These are phyloP conservation scores for Candida ficus DNA, from an alignment of 805 yeast genomes.

Conservation along the genomic window DNA sequence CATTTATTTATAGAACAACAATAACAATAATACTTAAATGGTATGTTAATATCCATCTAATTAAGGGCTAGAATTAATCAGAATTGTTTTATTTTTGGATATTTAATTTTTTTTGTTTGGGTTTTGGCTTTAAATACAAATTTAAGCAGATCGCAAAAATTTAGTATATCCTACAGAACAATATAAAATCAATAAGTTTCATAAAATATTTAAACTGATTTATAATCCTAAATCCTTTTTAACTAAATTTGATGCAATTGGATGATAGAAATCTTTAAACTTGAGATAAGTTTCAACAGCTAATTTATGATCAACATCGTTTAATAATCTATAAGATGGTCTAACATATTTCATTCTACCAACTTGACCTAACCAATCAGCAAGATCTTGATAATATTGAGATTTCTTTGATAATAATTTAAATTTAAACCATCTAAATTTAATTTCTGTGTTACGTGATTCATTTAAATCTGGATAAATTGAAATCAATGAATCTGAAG, in stretches of 20 bases:
- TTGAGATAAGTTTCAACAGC: constrained; percentile 63
- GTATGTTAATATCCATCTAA: too few species aligned
- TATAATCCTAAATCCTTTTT: constrained; percentile 64
- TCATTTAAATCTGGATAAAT: constrained; percentile 35
- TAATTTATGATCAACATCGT: constrained; percentile 55
- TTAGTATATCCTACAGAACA: too few species aligned
- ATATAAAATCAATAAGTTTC: too few species aligned
- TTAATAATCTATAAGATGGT: constrained; percentile 71
- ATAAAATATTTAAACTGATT: too few species aligned
- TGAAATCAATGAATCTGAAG: constrained; percentile 31
- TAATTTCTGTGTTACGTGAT: constrained; percentile 74
- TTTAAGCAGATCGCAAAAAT: too few species aligned
- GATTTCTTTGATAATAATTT: constrained; percentile 50
- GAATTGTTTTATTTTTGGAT: too few species aligned
- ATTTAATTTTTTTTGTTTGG: too few species aligned
- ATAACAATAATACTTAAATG: too few species aligned
- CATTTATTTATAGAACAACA: too few species aligned
- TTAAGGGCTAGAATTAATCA: too few species aligned
- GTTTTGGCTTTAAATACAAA: too few species aligned
- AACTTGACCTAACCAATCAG: constrained; percentile 84
- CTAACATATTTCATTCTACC: constrained; percentile 95
- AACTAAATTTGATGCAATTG: constrained; percentile 80
- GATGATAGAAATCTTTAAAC: constrained; percentile 64
- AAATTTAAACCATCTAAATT: constrained; percentile 70
- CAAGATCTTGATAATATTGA: constrained; percentile 46